phyloP scores from a whole-genome alignment of 306 rosid species.

The Casuarina equisetifolia region DNA sequence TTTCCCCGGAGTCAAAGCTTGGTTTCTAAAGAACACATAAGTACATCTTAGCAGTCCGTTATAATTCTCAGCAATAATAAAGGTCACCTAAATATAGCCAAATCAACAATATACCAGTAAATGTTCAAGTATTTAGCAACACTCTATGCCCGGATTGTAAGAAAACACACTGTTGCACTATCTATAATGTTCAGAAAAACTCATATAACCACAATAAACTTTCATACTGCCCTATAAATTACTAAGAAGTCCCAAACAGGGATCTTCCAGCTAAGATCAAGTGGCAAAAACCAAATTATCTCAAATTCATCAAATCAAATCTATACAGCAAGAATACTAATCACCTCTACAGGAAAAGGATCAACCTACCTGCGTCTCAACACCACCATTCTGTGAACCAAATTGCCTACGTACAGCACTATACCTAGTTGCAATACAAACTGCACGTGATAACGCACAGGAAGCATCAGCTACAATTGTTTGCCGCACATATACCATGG shows the following conservation, averaged over 20 bases:
- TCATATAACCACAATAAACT: not conserved
- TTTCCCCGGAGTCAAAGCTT: not conserved
- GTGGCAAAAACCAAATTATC: not conserved
- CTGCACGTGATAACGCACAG: conserved; percentile 83
- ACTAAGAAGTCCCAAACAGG: not conserved
- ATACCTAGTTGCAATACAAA: conserved; percentile 96
- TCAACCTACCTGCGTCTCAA: conserved; percentile 75
- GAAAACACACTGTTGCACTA: not conserved
- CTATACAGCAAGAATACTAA: conserved; percentile 12
- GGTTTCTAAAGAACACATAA: not conserved
- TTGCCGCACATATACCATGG: conserved; percentile 90
- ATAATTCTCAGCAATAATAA: not conserved
- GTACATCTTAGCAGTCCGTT: conserved; percentile 2
- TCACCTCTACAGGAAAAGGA: conserved; percentile 7
- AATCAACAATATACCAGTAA: conserved; percentile 2
- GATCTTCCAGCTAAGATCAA: not conserved
- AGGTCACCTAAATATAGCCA: conserved; percentile 8
- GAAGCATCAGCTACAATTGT: conserved; percentile 89
- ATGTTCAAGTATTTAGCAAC: not conserved
- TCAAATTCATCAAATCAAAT: not conserved
- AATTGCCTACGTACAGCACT: conserved; percentile 97
- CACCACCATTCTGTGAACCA: conserved; percentile 69
- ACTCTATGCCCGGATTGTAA: no score
- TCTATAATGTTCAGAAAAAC: not conserved
- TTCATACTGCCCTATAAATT: not conserved